Evolutionary conservation across 2,329 filamentous ascomycete species (phyloP).

Genomic region (Monilinia laxa): DNA sequence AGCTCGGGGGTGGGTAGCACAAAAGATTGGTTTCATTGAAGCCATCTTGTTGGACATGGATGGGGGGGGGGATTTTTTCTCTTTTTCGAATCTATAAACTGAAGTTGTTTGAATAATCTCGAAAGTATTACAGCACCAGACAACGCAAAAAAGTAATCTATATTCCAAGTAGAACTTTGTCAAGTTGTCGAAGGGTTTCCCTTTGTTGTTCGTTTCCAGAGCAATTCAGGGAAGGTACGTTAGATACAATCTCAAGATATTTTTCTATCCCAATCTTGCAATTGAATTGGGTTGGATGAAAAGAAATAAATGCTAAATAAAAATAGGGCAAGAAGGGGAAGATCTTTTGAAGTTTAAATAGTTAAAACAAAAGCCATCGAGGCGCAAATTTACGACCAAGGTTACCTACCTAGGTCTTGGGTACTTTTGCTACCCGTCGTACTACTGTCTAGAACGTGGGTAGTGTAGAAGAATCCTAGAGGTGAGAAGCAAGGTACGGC

Average conservation of each 20-base stretch:
- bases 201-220: conserved; percentile 21
- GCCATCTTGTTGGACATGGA: conserved; percentile 56
- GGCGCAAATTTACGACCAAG: background rate
- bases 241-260: background rate
- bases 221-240: conserved; percentile 6
- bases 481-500: background rate
- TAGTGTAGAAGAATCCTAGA: background rate
- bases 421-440: background rate
- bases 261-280: background rate
- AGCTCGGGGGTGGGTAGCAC: conserved; percentile 89
- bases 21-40: conserved; percentile 79
- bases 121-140: background rate
- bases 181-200: background rate
- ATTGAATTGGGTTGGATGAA: conserved; percentile 6
- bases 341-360: background rate
- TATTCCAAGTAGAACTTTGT: conserved; percentile 36
- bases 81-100: conserved; percentile 7
- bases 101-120: background rate
- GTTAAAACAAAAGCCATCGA: no score
- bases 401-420: background rate
- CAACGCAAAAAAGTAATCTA: conserved; percentile 29
- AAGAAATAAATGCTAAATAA: background rate
- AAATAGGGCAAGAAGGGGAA: conserved; percentile 7
- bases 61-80: no score
- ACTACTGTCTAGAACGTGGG: conserved; percentile 5